Evolutionary conservation across 2,329 filamentous ascomycete genomes (phyloP), one percentile per base, ranked within the genome.

Genomic region (Hymenoscyphus infarciens): DNA sequence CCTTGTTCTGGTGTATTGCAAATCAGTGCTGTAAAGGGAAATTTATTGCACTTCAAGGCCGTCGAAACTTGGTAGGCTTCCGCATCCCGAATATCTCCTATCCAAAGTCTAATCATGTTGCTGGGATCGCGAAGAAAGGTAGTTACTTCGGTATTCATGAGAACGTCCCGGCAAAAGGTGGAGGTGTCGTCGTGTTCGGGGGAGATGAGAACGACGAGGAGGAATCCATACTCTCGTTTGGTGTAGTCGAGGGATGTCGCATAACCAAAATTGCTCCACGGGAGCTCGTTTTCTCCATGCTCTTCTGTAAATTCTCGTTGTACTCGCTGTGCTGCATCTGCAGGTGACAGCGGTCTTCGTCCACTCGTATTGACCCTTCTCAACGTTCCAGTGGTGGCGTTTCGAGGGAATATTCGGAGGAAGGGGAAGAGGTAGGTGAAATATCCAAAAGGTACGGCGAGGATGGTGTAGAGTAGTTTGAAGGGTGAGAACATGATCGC

Each of bases 291-390:
- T 19, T 81, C 77, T 0, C 92, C 92, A 72, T 97, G 95, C 71
- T 96, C 91, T 76, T 99, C 95, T 71, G 97, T 92, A 68, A 99
- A 97, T 70, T 98, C 93, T 8, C 94, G 86, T 72, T 91, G 90
- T 75, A 98, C 96, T 35, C 95, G 83, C 29, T 90, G 88, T 0
- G 94, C 92, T 0, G 92, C 94, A 73, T 99, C 95, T 62, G 90
- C 86, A 1, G 94, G 92, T 73, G 89, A 89, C 54, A 97, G 79
- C 69, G 91, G 85, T 68, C 91, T 83, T 38, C 94, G 84, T 3
- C 89, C 88, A 64, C 81, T 86, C 1, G 87, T 87, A 68, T 86
- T 87, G 63, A 83, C 79, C 63, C 82, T 77, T 1, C 83, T 75
- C 71, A 83, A 77, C 56, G 83, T 81, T 13, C 83, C 83, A 19